Percentiles rank a stretch among this genome's conserved stretches.
phyloP scores from a whole-genome alignment of 306 rosid genomes.

The Chamaecrista fasciculata region DNA sequence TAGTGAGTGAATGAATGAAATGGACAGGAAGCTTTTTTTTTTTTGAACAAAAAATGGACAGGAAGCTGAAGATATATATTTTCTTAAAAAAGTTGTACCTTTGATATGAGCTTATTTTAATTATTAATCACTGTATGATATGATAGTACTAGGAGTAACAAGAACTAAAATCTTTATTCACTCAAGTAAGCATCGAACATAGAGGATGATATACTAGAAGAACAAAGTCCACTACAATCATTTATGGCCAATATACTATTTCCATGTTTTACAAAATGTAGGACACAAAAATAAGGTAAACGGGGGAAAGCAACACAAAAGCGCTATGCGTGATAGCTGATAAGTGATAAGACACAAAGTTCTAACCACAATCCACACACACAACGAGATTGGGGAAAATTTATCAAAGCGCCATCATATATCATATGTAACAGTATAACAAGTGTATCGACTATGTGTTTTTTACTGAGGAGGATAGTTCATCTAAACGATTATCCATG shows the following conservation, averaged over 20 bases:
- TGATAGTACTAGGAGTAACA: not conserved
- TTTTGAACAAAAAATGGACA: no score
- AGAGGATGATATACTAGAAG: constrained; percentile 9
- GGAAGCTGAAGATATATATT: no score
- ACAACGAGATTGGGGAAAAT: not conserved
- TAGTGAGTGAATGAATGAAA: no score
- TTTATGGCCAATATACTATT: constrained; percentile 22
- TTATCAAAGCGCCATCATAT: constrained; percentile 5
- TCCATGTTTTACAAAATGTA: constrained; percentile 13
- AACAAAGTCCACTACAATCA: constrained; percentile 18
- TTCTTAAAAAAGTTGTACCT: no score
- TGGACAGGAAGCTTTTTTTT: no score
- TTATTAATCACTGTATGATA: no score
- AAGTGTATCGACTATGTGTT: not conserved
- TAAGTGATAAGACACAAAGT: constrained; percentile 6
- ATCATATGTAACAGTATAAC: not conserved
- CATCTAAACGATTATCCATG: constrained; percentile 50
- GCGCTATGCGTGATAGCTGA: constrained; percentile 8
- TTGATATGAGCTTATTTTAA: no score
- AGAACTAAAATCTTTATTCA: constrained; percentile 5
- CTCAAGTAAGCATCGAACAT: constrained; percentile 1
- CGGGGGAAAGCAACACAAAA: constrained; percentile 20
- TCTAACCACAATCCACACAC: constrained; percentile 13
- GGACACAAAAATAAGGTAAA: no score
- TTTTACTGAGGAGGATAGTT: constrained; percentile 30